Evolutionary conservation across 2,329 filamentous ascomycete species (phyloP).

Genomic region (Sordariomycetes sp.): DNA sequence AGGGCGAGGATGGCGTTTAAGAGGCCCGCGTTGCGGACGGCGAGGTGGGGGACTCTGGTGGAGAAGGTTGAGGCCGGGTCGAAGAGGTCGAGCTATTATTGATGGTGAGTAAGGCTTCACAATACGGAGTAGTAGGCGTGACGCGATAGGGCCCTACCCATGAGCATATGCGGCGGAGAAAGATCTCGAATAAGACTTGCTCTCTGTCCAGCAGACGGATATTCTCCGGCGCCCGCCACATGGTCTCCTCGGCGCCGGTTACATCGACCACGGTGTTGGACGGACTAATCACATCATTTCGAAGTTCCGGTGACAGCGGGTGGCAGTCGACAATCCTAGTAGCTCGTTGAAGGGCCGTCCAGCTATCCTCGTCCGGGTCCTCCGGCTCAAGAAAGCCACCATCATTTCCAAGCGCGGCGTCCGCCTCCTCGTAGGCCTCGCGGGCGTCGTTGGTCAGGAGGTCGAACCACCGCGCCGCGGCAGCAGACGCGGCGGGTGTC

Average conservation of each 20-base stretch:
- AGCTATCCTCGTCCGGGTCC: neutral
- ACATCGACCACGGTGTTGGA: neutral
- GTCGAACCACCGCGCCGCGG: constrained; percentile 15
- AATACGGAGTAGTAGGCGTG: neutral
- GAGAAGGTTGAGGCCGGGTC: constrained; percentile 13
- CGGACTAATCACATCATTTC: neutral
- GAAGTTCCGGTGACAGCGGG: neutral
- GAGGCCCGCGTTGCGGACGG: constrained; percentile 37
- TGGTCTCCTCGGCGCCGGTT: constrained; percentile 7
- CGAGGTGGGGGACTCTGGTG: constrained; percentile 11
- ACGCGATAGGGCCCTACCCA: constrained; percentile 8
- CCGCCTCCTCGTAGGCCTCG: neutral
- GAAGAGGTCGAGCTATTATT: constrained; percentile 12
- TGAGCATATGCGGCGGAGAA: constrained; percentile 13
- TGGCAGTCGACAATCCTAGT: constrained; percentile 10
- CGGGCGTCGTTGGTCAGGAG: constrained; percentile 12
- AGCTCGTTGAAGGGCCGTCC: neutral
- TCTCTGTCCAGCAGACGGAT: constrained; percentile 12
- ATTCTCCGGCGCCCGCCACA: constrained; percentile 12
- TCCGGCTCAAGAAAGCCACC: neutral
- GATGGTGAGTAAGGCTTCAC: neutral
- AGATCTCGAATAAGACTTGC: constrained; percentile 13
- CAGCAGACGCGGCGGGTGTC: constrained; percentile 12
- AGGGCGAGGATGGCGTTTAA: constrained; percentile 48
- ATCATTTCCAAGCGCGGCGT: neutral